Base-by-base conservation (phyloP, 176 grass and related monocot species). In the sorghum (Sorghum bicolor) region DNA sequence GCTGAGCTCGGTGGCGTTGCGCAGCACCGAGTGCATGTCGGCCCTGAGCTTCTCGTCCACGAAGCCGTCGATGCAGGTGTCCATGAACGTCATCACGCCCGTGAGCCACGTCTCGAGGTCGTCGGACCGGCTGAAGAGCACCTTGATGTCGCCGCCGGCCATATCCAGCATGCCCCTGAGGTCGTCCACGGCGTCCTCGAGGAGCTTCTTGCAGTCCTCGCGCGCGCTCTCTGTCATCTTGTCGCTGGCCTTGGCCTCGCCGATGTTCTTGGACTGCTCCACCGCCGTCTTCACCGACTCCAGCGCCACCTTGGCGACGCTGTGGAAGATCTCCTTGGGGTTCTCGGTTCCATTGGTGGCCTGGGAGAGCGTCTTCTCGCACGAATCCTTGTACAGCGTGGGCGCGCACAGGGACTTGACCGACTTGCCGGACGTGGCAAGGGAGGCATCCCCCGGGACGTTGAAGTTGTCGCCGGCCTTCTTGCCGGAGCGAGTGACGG, bases 51-150 rank as follows among this genome's bases (percentile, higher is more conserved):
- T 80, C 26, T 88, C 89, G 63, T 98, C 86, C 1, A 90, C 45
- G 83, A 98, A 93, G 1, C 91, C 92, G 31, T 98, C 95, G 24
- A 90, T 39, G 63, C 95, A 98, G 67, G 86, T 91, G 68, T 91
- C 84, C 72, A 90, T 34, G 78, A 89, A 95, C 3, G 91, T 91
- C 91, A 93, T 93, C 44, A 91, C 81, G 1, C 92, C 84, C 4
- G 93, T 90, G 11, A 98, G 75, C 92, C 87, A 95, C 20, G 85
- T 87, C 67, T 81, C 67, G 19, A 98, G 81, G 76, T 95, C 89
- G 76, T 95, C 87, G 33, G 91, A 57, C 13, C 89, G 77, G 64
- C 75, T 30, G 17, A 87, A 41, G 39, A 97, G 77, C 57, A 70
- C 87, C 78, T 87, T 85, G 28, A 93, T 34, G 84, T 88, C 92